A percentile compares a stretch with the other conserved stretches of the same genome.
phyloP scores from a whole-genome alignment of 2,329 filamentous ascomycete genomes.

The Akanthomyces dipterigenus region DNA sequence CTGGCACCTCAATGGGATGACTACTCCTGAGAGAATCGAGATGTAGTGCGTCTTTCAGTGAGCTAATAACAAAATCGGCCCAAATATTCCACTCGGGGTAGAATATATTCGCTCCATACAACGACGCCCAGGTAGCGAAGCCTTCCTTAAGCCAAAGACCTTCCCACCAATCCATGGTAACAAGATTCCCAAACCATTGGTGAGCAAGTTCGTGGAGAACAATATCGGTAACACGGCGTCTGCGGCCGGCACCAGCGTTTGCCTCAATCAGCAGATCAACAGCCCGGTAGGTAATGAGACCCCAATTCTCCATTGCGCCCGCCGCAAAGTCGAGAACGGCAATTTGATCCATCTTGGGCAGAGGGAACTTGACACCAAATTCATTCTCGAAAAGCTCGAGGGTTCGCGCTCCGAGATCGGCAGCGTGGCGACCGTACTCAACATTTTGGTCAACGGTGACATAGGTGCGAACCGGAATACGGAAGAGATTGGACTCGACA shows the following conservation, averaged over 20 bases:
- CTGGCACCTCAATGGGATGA: slow-evolving; percentile 92
- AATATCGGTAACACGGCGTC: slow-evolving; percentile 89
- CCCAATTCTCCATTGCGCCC: slow-evolving; percentile 98
- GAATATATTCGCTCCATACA: slow-evolving; percentile 84
- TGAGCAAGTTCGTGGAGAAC: slow-evolving; percentile 96
- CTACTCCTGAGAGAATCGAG: slow-evolving; percentile 90
- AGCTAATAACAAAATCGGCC: slow-evolving; percentile 92
- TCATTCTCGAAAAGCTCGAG: slow-evolving; percentile 93
- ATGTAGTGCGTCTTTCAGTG: slow-evolving; percentile 77
- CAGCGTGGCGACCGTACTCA: slow-evolving; percentile 82
- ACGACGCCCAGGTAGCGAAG: slow-evolving; percentile 54
- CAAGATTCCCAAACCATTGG: slow-evolving; percentile 96
- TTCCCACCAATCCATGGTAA: slow-evolving; percentile 99
- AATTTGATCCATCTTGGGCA: slow-evolving; percentile 55
- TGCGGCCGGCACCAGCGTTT: slow-evolving; percentile 81
- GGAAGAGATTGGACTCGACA: slow-evolving; percentile 86
- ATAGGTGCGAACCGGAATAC: slow-evolving; percentile 86
- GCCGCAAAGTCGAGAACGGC: slow-evolving; percentile 94
- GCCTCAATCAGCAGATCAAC: slow-evolving; percentile 79
- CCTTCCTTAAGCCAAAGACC: slow-evolving; percentile 95
- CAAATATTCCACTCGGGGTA: slow-evolving; percentile 98
- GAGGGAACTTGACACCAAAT: slow-evolving; percentile 70
- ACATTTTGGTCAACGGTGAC: slow-evolving; percentile 85
- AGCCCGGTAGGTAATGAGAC: slow-evolving; percentile 87
- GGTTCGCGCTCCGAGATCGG: slow-evolving; percentile 82